These are phyloP conservation scores for Lepidium aucheri DNA, from an alignment of 345 rosid genomes.

Conservation along the genomic window DNA sequence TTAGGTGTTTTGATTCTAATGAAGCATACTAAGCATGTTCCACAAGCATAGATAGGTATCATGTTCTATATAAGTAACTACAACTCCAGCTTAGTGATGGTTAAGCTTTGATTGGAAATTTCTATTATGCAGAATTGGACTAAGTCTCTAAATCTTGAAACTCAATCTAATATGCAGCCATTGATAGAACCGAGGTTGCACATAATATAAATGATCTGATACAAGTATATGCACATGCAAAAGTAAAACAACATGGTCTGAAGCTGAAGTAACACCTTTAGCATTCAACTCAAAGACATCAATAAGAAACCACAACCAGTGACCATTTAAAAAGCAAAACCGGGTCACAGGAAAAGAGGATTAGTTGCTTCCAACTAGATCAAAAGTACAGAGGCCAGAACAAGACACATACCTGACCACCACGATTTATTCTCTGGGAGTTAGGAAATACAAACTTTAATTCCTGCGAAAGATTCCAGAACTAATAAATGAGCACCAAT, in stretches of 20 bases:
- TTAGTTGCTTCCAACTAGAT: not conserved
- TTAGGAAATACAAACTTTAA: constrained; percentile 79
- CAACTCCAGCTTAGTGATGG: not conserved
- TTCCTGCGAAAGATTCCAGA: constrained; percentile 43
- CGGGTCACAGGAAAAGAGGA: not conserved
- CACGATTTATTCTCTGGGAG: constrained; percentile 72
- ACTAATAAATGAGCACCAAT: not conserved
- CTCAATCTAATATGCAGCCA: not conserved
- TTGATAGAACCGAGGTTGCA: not conserved
- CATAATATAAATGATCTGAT: not conserved
- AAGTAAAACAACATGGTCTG: not conserved
- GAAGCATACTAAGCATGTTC: not conserved
- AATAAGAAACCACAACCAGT: not conserved
- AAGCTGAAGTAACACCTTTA: not conserved
- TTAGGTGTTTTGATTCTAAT: not conserved
- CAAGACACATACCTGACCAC: constrained; percentile 55
- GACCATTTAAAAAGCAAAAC: not conserved
- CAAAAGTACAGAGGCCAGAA: not conserved
- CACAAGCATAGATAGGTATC: not conserved
- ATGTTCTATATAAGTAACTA: not conserved
- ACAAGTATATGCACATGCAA: not conserved
- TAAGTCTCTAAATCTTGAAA: not conserved
- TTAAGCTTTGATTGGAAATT: not conserved
- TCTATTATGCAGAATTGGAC: not conserved
- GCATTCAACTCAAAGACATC: not conserved